Evolutionary conservation across 192 early-diverging fungal genomes (phyloP), one percentile per base, ranked within the genome.

Genomic region (Entomortierella lignicola): DNA sequence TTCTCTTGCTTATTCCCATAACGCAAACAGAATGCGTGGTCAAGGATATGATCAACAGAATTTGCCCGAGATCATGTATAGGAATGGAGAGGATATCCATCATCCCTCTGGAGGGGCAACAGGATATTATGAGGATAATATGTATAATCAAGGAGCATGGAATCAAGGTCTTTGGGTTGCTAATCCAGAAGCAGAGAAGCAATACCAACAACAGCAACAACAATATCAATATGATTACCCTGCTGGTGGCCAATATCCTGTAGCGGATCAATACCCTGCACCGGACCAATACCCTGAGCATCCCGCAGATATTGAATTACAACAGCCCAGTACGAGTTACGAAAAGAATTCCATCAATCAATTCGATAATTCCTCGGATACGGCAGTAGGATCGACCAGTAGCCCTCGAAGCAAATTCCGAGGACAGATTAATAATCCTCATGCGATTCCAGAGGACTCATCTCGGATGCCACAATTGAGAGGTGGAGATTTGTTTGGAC

Each of bases 51-150:
- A 69, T 20, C 66, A 79, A n/a, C 55, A 70, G 8, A 60, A 56
- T 25, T 29, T 79, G 51, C 75, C 75, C 32, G 75, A 79, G 62
- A 79, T 79, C 52, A 55, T 64, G 39, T 79, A 79, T 55, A 79
- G 55, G 67, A 79, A 79, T 21, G 75, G 75, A 10, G 48, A 66
- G 17, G 67, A 79, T 23, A 11, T 70, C 20, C 60, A 59, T 30
- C 67, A 66, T 13, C 63, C 66, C 23, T 63, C 74, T 10, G 75
- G 67, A 13, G 56, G 57, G 0, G 55, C 62, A 3, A 65, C 75
- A n/a, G 68, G 67, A 7, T 69, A 66, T 21, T 79, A 79, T 23
- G 66, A 79, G 23, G 75, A 79, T 18, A 58, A 55, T 15, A 37
- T 56, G 52, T 79, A 79, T 50, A 54, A 55, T 32, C 74, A 64